Conservation (phyloP, 2,329 filamentous ascomycete species). For the Fusarium pininemorale region DNA sequence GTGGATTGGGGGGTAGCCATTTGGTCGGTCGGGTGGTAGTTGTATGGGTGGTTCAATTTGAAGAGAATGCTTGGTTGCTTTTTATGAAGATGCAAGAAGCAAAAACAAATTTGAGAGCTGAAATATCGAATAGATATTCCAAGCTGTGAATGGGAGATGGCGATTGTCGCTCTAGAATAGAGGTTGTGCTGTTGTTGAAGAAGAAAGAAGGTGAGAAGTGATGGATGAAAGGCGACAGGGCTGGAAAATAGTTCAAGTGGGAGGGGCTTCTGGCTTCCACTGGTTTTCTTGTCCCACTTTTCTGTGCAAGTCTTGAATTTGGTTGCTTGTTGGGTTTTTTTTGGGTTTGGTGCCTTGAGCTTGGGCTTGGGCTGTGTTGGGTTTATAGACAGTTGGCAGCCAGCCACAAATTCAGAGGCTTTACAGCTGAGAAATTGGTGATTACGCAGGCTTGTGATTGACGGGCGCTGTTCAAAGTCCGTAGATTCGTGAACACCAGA, state of each 20-base stretch:
- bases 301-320: conserved; percentile 19
- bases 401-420: not conserved
- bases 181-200: conserved; percentile 18
- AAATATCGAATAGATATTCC: conserved; percentile 23
- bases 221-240: conserved; percentile 23
- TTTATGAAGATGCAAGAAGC: conserved; percentile 6
- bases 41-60: conserved; percentile 8
- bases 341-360: not conserved
- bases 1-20: conserved; percentile 70
- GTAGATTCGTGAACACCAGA: not conserved
- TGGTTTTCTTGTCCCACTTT: conserved; percentile 26
- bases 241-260: conserved; percentile 27
- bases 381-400: not conserved
- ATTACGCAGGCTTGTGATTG: not conserved
- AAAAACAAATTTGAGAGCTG: conserved; percentile 2
- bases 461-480: not conserved
- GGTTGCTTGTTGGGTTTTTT: conserved; percentile 9
- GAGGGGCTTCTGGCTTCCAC: conserved; percentile 17
- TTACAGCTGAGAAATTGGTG: not conserved
- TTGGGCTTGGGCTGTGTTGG: conserved; percentile 7
- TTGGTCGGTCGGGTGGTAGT: conserved; percentile 23
- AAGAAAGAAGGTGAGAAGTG: conserved; percentile 7
- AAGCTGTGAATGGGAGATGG: conserved; percentile 3
- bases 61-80: conserved; percentile 9
- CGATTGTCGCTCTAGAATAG: conserved; percentile 11